Evolutionary conservation across 257 asterid species (phyloP).

Genomic region (Asclepias syriaca): DNA sequence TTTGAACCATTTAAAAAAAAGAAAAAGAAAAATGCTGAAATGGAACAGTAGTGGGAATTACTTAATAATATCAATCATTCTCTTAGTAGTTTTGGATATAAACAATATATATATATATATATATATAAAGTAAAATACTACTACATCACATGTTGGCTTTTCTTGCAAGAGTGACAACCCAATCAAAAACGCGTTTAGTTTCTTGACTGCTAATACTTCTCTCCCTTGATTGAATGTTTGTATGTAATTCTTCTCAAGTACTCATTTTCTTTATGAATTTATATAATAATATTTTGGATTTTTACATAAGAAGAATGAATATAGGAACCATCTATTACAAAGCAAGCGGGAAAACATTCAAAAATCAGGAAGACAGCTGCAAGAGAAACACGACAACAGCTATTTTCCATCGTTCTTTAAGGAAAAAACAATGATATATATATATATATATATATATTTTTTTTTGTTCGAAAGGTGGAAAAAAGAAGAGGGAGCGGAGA

Average conservation of each 20-base stretch:
- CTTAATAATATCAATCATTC: slow-evolving; percentile 8
- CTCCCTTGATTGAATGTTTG: neutral
- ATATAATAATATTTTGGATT: no score
- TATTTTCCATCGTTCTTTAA: no score
- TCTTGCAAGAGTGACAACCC: slow-evolving; percentile 41
- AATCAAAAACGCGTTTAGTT: slow-evolving; percentile 29
- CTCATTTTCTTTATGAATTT: no score
- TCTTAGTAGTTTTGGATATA: slow-evolving; percentile 16
- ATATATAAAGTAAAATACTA: no score
- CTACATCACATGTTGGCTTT: slow-evolving; percentile 25
- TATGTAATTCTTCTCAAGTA: neutral
- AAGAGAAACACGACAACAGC: no score
- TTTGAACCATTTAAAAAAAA: neutral
- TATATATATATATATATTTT: no score
- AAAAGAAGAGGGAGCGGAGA: neutral
- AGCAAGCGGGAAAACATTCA: neutral
- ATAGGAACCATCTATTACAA: no score
- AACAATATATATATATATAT: no score
- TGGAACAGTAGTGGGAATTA: slow-evolving; percentile 39
- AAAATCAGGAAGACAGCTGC: neutral
- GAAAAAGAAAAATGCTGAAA: slow-evolving; percentile 18
- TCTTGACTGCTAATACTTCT: neutral
- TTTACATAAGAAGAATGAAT: no score
- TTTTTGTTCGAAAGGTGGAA: no score
- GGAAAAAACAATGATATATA: no score